Percentiles rank a stretch among this genome's conserved stretches.
These are phyloP conservation scores for Buddleja alternifolia DNA, from an alignment of 257 asterid genomes.

Conservation along the genomic window DNA sequence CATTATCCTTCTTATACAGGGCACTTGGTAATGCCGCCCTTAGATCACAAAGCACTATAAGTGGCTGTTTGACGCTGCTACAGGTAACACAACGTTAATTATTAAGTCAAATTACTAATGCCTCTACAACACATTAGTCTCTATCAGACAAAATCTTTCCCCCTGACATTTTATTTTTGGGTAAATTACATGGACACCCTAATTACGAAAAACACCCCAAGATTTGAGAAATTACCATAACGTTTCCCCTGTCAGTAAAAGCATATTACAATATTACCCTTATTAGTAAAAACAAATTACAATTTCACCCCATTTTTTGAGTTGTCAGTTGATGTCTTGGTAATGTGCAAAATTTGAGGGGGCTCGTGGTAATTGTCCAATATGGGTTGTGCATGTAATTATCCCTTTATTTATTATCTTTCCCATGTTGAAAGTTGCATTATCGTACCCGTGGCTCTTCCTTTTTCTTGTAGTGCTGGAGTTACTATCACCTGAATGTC, in stretches of 20 bases:
- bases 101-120: conserved; percentile 14
- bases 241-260: no score
- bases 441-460: neutral
- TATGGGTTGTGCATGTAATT: no score
- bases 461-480: conserved; percentile 86
- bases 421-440: neutral
- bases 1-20: conserved; percentile 87
- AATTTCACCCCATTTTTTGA: no score
- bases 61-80: conserved; percentile 87
- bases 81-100: conserved; percentile 80
- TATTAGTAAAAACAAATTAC: no score
- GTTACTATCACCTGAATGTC: conserved; percentile 87
- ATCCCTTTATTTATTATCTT: neutral
- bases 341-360: no score
- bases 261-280: no score
- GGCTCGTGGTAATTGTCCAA: no score
- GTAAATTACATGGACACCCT: no score
- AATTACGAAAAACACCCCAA: no score
- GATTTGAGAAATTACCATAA: no score
- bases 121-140: neutral
- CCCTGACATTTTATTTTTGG: no score
- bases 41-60: conserved; percentile 90
- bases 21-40: conserved; percentile 97
- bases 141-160: neutral
- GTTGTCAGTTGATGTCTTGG: no score